Evolutionary conservation across 2,329 filamentous ascomycete species (phyloP), one percentile per base, ranked within the genome.

Genomic region (Cadophora gregata): DNA sequence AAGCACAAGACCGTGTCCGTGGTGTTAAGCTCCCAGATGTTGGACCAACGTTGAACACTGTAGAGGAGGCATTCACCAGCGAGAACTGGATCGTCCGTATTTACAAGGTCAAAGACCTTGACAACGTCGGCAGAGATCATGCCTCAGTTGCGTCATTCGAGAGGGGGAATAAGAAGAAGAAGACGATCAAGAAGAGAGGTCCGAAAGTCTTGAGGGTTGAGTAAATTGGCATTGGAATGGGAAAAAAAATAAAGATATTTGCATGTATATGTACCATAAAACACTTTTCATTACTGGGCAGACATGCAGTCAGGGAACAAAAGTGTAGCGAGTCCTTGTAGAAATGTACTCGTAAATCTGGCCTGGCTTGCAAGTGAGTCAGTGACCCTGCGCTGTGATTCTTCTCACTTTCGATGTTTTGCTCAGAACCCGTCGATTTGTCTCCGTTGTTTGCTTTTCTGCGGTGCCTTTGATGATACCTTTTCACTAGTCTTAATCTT

Each of bases 21-120:
- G 89, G 90, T 71, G 86, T 87, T 45, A 88, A 87, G 68, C 83
- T 98, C 61, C 96, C 96, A n/a, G 88, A 93, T 14, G 86, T 93
- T 72, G 90, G 93, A 1, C 96, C 96, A 9, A 87, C 91, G 68
- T 89, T 99, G 67, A 93, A 91, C 80, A 96, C 91, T 4, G 81
- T 99, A 56, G 96, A 99, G 79, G 96, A 99, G 82, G 96, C 96
- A 10, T 99, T 97, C 80, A 99, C 96, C 64, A 97, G 93, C 77
- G 96, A 99, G 85, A 99, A 99, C 86, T 99, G 96, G 96, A 99
- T 99, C 80, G 98, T 99, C 78, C 88, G 96, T 71, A 97, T 99
- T 77, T 99, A 97, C 86, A 99, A 99, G 86, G 96, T 99, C 82
- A 99, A 99, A 84, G 94, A 97, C 75, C 89, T 97, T 67, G 96